Conservation (phyloP, 164 flowering plant species). For the Malania oleifera region DNA sequence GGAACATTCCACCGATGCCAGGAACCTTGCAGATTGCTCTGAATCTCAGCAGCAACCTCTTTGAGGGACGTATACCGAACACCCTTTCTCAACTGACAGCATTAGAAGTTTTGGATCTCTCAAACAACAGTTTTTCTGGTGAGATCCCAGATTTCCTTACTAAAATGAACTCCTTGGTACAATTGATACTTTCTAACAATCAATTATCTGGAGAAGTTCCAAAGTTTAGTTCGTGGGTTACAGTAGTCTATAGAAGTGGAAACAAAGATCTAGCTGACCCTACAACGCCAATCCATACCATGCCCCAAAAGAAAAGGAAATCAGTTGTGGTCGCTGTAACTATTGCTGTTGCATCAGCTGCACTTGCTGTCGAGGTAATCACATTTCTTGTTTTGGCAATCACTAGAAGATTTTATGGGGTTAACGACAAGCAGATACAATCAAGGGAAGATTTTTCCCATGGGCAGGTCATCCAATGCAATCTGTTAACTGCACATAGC, state of each 20-base stretch:
- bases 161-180: constrained; percentile 26
- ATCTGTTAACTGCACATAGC: constrained; percentile 39
- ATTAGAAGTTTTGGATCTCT: constrained; percentile 65
- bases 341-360: constrained; percentile 29
- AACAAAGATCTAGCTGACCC: constrained; percentile 21
- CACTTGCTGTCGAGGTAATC: constrained; percentile 19
- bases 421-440: constrained; percentile 23
- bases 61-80: constrained; percentile 47
- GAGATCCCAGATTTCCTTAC: constrained; percentile 38
- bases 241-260: constrained; percentile 26
- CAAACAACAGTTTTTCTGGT: constrained; percentile 57
- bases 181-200: constrained; percentile 48
- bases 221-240: constrained; percentile 16
- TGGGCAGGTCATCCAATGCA: constrained; percentile 38
- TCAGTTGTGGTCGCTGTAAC: constrained; percentile 19
- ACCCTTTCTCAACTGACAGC: constrained; percentile 21
- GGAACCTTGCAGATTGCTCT: constrained; percentile 41
- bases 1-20: constrained; percentile 56
- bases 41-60: constrained; percentile 62
- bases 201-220: constrained; percentile 55
- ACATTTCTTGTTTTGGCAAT: constrained; percentile 19
- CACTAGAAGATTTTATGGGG: constrained; percentile 33
- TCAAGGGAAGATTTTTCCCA: constrained; percentile 23
- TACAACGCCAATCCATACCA: neutral
- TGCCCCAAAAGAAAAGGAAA: constrained; percentile 21